phyloP scores from a whole-genome alignment of 164 flowering plant species.

The Aristolochia contorta region DNA sequence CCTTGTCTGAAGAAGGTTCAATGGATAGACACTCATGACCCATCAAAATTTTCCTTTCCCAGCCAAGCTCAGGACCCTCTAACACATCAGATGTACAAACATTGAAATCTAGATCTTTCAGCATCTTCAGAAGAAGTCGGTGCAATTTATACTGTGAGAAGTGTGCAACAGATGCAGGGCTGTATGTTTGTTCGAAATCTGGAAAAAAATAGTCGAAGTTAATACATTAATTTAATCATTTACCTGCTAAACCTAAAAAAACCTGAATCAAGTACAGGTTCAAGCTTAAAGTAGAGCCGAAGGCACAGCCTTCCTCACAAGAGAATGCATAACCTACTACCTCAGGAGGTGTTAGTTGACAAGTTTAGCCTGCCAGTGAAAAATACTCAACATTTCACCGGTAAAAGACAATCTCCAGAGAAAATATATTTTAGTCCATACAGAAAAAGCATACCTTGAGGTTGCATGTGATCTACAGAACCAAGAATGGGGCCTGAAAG shows the following conservation, averaged over 20 bases:
- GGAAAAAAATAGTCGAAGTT: constrained; percentile 14
- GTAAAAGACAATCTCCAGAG: too few relatives aligned
- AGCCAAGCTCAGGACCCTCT: constrained; percentile 11
- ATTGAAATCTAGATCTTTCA: constrained; percentile 41
- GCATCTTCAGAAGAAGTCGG: constrained; percentile 47
- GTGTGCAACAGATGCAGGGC: constrained; percentile 92
- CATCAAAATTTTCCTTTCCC: constrained; percentile 50
- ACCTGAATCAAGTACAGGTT: too few relatives aligned
- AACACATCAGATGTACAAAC: constrained; percentile 21
- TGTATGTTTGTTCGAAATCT: constrained; percentile 73
- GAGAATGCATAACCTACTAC: background rate
- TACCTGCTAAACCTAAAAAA: too few relatives aligned
- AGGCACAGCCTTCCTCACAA: background rate
- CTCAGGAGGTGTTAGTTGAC: too few relatives aligned
- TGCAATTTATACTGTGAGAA: constrained; percentile 83
- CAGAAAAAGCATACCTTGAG: constrained; percentile 48
- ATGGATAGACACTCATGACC: constrained; percentile 75
- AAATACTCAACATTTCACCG: background rate
- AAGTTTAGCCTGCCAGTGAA: background rate
- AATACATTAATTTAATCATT: background rate
- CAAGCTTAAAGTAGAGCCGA: background rate
- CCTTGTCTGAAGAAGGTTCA: constrained; percentile 30
- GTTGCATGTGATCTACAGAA: constrained; percentile 86
- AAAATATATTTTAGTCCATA: too few relatives aligned
- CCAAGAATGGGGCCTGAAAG: constrained; percentile 75